Percentiles rank a stretch among this genome's conserved stretches.
phyloP scores from a whole-genome alignment of 768 basidiomycete genomes.

The Suillus luteus region DNA sequence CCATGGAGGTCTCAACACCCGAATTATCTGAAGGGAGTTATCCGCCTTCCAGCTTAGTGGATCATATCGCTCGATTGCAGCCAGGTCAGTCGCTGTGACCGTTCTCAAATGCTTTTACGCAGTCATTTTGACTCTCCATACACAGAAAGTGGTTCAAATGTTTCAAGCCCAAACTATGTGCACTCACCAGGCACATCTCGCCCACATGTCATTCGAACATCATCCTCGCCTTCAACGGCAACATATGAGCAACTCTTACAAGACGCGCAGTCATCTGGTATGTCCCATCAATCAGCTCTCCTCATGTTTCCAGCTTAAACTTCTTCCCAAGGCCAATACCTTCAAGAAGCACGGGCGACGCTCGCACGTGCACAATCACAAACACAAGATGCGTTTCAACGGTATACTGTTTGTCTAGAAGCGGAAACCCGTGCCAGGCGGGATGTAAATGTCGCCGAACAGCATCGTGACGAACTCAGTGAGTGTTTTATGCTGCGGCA shows the following conservation, averaged over 20 bases:
- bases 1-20: constrained; percentile 37
- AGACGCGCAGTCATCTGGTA: constrained; percentile 64
- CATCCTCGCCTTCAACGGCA: constrained; percentile 53
- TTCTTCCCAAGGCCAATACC: constrained; percentile 51
- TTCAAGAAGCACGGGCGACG: constrained; percentile 61
- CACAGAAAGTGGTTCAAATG: constrained; percentile 30
- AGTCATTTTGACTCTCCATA: constrained; percentile 9
- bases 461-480: constrained; percentile 65
- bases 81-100: constrained; percentile 28
- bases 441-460: constrained; percentile 64
- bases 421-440: constrained; percentile 66
- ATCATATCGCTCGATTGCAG: constrained; percentile 37
- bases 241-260: constrained; percentile 55
- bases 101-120: not conserved
- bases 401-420: constrained; percentile 70
- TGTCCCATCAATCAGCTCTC: constrained; percentile 20
- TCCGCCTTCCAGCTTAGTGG: constrained; percentile 30
- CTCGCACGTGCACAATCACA: constrained; percentile 69
- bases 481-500: constrained; percentile 27
- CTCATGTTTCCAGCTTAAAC: constrained; percentile 13
- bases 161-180: constrained; percentile 34
- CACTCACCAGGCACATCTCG: constrained; percentile 35
- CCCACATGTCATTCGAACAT: constrained; percentile 43
- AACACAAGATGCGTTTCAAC: constrained; percentile 69
- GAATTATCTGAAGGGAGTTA: constrained; percentile 38